These are phyloP conservation scores for Pisolithus orientalis DNA, from an alignment of 768 basidiomycete genomes.

Conservation along the genomic window DNA sequence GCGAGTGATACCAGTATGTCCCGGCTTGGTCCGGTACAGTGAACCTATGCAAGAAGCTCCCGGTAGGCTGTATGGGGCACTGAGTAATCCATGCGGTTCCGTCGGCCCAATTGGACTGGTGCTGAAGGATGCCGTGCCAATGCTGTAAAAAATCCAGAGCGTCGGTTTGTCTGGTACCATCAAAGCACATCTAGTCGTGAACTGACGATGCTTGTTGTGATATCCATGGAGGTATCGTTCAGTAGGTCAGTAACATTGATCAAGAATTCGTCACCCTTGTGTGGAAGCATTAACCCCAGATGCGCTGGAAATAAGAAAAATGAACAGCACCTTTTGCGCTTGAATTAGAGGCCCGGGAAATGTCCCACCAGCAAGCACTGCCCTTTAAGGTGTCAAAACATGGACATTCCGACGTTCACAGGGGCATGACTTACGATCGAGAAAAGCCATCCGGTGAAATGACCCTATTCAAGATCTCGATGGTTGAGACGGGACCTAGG, in stretches of 20 bases:
- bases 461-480: slow-evolving; percentile 29
- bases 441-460: slow-evolving; percentile 36
- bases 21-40: slow-evolving; percentile 17
- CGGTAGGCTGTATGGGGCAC: slow-evolving; percentile 22
- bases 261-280: slow-evolving; percentile 6
- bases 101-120: slow-evolving; percentile 37
- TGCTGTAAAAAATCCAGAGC: slow-evolving; percentile 32
- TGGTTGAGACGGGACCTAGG: slow-evolving; percentile 6
- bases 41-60: slow-evolving; percentile 19
- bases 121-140: slow-evolving; percentile 49
- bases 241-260: slow-evolving; percentile 22
- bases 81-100: slow-evolving; percentile 33
- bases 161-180: not conserved
- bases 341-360: too few species aligned
- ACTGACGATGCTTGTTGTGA: slow-evolving; percentile 20
- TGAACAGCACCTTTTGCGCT: too few species aligned
- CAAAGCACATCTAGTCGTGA: too few species aligned
- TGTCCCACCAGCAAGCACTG: too few species aligned
- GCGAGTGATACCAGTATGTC: slow-evolving; percentile 32
- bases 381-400: not conserved
- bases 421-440: not conserved
- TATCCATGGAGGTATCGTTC: slow-evolving; percentile 18
- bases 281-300: not conserved
- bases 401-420: not conserved
- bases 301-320: too few species aligned